Percentiles rank a stretch among this genome's conserved stretches.
Evolutionary conservation across 768 basidiomycete genomes (phyloP).

Genomic region (Phallus indusiatus): DNA sequence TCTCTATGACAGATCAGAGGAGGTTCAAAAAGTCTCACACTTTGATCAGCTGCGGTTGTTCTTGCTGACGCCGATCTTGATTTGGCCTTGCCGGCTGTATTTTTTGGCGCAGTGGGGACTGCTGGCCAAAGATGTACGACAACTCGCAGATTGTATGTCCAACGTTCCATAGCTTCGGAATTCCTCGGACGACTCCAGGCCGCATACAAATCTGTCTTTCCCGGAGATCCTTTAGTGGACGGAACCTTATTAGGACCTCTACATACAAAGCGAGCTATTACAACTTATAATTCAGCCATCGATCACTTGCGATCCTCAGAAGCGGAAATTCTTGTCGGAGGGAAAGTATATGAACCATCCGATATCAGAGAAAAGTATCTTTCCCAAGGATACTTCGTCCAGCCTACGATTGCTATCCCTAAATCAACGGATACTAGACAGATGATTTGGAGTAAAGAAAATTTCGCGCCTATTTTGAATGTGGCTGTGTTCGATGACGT

Average conservation of each 20-base stretch:
- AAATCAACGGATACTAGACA: slow-evolving; percentile 43
- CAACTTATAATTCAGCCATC: slow-evolving; percentile 53
- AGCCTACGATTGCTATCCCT: slow-evolving; percentile 76
- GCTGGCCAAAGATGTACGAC: slow-evolving; percentile 77
- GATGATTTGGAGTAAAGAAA: slow-evolving; percentile 67
- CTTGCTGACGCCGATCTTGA: slow-evolving; percentile 90
- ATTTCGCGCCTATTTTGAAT: slow-evolving; percentile 84
- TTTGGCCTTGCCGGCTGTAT: slow-evolving; percentile 82
- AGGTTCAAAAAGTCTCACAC: neutral
- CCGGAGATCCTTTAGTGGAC: slow-evolving; percentile 77
- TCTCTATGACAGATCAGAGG: slow-evolving; percentile 14
- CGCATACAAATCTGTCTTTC: slow-evolving; percentile 60
- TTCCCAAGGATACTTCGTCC: slow-evolving; percentile 74
- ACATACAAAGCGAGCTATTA: slow-evolving; percentile 63
- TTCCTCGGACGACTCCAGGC: slow-evolving; percentile 69
- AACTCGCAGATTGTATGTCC: slow-evolving; percentile 84
- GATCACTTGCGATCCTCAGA: slow-evolving; percentile 50
- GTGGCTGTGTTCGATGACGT: slow-evolving; percentile 80
- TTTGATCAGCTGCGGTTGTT: slow-evolving; percentile 65
- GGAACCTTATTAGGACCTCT: slow-evolving; percentile 79
- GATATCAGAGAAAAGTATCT: slow-evolving; percentile 30
- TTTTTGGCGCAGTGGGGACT: slow-evolving; percentile 90
- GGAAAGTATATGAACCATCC: slow-evolving; percentile 34
- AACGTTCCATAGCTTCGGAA: slow-evolving; percentile 62
- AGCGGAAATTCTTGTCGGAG: slow-evolving; percentile 74